Evolutionary conservation across 257 asterid species (phyloP).

Genomic region (Pogostemon cablin): DNA sequence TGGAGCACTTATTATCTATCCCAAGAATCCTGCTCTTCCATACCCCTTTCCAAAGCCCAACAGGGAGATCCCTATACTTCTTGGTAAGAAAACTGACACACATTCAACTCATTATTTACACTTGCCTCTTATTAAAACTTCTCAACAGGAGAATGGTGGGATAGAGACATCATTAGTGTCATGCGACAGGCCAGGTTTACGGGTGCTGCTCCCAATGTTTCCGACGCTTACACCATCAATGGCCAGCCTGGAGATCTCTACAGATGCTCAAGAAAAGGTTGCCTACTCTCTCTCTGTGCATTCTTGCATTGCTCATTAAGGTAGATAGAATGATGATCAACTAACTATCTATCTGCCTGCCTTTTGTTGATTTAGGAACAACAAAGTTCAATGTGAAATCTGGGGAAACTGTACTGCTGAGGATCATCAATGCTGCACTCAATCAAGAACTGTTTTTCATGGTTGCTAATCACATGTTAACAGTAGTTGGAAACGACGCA

Average conservation of each 20-base stretch:
- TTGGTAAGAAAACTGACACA: conserved; percentile 40
- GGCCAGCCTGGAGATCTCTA: conserved; percentile 83
- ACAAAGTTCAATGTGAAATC: conserved; percentile 43
- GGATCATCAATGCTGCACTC: conserved; percentile 76
- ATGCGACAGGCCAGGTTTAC: conserved; percentile 59
- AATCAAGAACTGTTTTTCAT: conserved; percentile 69
- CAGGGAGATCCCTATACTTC: conserved; percentile 52
- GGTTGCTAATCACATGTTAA: conserved; percentile 58
- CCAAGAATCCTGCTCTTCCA: conserved; percentile 45
- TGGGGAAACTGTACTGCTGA: conserved; percentile 57
- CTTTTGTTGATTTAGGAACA: conserved; percentile 40
- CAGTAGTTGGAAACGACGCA: conserved; percentile 67
- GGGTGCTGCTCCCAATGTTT: conserved; percentile 76
- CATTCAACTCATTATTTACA: not conserved
- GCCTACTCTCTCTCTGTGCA: not conserved
- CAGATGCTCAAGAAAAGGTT: conserved; percentile 58
- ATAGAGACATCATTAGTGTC: conserved; percentile 58
- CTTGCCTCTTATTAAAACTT: not conserved
- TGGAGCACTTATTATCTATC: conserved; percentile 58
- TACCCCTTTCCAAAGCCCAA: conserved; percentile 53
- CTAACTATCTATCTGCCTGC: not conserved
- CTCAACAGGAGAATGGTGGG: conserved; percentile 83
- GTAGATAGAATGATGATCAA: not conserved
- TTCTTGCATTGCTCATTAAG: not conserved
- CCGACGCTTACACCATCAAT: conserved; percentile 77